phyloP scores from a whole-genome alignment of 2,329 filamentous ascomycete species.

The Sporothrix curviconia region DNA sequence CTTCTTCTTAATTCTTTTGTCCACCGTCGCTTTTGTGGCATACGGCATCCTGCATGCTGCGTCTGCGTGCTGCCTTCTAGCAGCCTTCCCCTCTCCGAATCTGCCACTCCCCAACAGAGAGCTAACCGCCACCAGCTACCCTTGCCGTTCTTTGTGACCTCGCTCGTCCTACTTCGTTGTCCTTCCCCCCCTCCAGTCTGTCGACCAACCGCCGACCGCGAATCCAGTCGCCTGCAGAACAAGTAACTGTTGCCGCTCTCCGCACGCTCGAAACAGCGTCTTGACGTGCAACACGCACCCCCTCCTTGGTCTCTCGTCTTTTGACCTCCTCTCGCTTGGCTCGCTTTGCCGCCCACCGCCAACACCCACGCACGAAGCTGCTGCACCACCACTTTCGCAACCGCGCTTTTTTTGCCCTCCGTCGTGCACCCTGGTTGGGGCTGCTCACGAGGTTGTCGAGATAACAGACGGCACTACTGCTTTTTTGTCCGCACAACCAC shows the following conservation, averaged over 20 bases:
- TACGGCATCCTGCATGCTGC: slow-evolving; percentile 3
- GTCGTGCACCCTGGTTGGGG: too few species aligned
- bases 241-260: not conserved
- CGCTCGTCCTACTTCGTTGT: not conserved
- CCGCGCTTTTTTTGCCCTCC: not conserved
- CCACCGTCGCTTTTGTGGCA: not conserved
- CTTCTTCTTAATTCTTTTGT: too few species aligned
- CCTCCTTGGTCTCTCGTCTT: not conserved
- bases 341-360: not conserved
- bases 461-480: not conserved
- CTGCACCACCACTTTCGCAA: not conserved
- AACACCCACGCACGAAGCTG: not conserved
- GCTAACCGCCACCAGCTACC: slow-evolving; percentile 4
- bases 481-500: not conserved
- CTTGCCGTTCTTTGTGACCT: not conserved
- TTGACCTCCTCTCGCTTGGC: not conserved
- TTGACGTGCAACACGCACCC: not conserved
- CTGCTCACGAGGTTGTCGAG: too few species aligned
- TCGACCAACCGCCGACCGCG: slow-evolving; percentile 1
- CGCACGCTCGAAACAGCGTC: slow-evolving; percentile 1
- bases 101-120: not conserved
- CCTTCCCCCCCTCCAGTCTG: not conserved
- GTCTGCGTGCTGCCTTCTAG: not conserved
- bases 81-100: not conserved
- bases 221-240: not conserved